These are phyloP conservation scores for Talaromyces thailandensis DNA, from an alignment of 495 filamentous ascomycete species.

Conservation along the genomic window DNA sequence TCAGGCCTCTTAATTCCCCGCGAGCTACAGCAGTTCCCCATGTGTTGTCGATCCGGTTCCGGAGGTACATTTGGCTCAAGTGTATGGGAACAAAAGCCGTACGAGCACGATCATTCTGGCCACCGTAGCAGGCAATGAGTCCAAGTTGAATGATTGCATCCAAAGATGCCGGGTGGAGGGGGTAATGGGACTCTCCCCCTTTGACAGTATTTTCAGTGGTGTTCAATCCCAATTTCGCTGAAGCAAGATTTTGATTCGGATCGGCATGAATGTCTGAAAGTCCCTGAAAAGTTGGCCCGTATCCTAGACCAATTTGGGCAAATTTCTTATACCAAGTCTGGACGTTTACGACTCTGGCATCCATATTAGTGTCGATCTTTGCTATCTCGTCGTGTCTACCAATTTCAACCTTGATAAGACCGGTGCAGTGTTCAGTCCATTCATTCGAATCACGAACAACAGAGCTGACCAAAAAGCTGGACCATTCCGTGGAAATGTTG, in stretches of 20 bases:
- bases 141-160: conserved; percentile 23
- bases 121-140: conserved; percentile 8
- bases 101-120: background rate
- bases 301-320: conserved; percentile 19
- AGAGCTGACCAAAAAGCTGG: no score
- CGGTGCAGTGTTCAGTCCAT: no score
- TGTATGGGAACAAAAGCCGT: background rate
- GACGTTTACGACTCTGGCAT: no score
- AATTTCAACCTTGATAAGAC: no score
- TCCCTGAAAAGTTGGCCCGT: conserved; percentile 24
- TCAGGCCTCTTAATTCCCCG: no score
- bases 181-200: conserved; percentile 8
- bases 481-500: no score
- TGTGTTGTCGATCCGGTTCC: no score
- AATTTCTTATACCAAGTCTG: conserved; percentile 20
- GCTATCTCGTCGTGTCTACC: no score
- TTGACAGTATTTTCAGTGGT: background rate
- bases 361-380: no score
- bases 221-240: background rate
- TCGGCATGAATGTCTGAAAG: conserved; percentile 13
- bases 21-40: no score
- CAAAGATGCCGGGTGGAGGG: conserved; percentile 24
- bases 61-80: no score
- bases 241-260: background rate
- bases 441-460: no score